Percentiles rank a stretch among this genome's conserved stretches.
These are phyloP conservation scores for Cercospora brassicicola DNA, from an alignment of 2,329 filamentous ascomycete genomes.

Conservation along the genomic window DNA sequence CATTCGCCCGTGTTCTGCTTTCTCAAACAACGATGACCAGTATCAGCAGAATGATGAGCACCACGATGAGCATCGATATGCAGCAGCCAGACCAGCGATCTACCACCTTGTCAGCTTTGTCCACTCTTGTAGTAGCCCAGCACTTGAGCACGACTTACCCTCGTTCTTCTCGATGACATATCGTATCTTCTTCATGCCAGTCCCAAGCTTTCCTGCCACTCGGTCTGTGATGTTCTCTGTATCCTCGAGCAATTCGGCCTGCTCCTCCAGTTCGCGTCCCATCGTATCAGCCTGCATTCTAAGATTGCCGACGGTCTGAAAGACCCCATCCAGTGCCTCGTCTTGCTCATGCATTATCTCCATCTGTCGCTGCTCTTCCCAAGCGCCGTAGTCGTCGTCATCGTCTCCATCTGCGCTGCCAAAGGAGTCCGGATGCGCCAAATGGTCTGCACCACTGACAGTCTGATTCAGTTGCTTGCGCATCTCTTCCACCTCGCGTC, in stretches of 20 bases:
- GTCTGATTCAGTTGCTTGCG: constrained; percentile 71
- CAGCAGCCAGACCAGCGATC: constrained; percentile 81
- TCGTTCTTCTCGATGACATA: constrained; percentile 87
- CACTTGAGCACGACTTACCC: constrained; percentile 58
- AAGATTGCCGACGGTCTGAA: constrained; percentile 87
- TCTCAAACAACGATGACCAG: constrained; percentile 66
- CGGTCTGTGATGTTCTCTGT: constrained; percentile 83
- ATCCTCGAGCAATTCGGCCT: constrained; percentile 81
- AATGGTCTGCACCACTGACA: constrained; percentile 47
- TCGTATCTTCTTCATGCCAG: constrained; percentile 80
- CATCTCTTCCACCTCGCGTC: constrained; percentile 86
- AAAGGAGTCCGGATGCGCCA: constrained; percentile 62
- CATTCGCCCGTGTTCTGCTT: background rate
- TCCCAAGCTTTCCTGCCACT: constrained; percentile 81
- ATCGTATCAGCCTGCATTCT: constrained; percentile 90
- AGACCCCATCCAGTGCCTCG: constrained; percentile 86
- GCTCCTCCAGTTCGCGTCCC: constrained; percentile 94
- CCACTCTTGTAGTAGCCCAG: background rate
- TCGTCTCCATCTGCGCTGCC: constrained; percentile 44
- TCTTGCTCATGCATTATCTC: constrained; percentile 96
- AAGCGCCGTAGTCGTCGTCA: constrained; percentile 64
- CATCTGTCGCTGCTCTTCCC: constrained; percentile 83
- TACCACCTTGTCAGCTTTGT: constrained; percentile 37
- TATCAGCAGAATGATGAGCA: constrained; percentile 81
- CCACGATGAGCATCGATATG: constrained; percentile 82